Evolutionary conservation across 2,329 filamentous ascomycete species (phyloP).

Genomic region (Bipolaris cookei): DNA sequence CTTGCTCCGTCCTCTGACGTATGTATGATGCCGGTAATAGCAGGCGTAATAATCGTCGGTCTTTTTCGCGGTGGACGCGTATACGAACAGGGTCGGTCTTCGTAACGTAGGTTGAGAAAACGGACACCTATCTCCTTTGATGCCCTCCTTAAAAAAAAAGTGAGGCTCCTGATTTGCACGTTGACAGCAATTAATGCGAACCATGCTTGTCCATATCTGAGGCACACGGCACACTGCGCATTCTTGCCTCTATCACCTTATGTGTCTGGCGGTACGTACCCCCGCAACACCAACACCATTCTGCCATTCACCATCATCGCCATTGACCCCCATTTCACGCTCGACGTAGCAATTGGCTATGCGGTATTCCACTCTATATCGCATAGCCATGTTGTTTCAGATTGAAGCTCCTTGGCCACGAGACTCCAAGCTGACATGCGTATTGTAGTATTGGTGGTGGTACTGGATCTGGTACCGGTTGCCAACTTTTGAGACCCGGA

Average conservation of each 20-base stretch:
- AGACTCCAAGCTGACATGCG: not conserved
- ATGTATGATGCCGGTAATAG: not conserved
- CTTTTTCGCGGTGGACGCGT: conserved; percentile 12
- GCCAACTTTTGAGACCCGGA: conserved; percentile 2
- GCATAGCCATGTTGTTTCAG: not conserved
- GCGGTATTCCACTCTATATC: too few species aligned
- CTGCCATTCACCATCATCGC: not conserved
- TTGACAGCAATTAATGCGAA: not conserved
- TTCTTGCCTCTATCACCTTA: not conserved
- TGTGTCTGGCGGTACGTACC: not conserved
- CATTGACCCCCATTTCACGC: not conserved
- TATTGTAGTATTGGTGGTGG: not conserved
- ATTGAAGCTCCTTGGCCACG: not conserved
- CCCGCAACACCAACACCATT: conserved; percentile 12
- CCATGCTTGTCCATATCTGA: not conserved
- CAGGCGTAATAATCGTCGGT: conserved; percentile 1
- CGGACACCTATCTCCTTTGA: not conserved
- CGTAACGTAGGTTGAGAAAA: not conserved
- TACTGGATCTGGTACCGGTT: not conserved
- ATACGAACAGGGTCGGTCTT: conserved; percentile 1
- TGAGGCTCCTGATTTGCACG: conserved; percentile 8
- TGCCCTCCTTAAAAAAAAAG: not conserved
- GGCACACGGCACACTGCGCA: not conserved
- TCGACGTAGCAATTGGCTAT: not conserved
- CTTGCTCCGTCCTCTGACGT: not conserved